Evolutionary conservation across 2,329 filamentous ascomycete genomes (phyloP), one percentile per base, ranked within the genome.

Genomic region (Tolypocladium guangdongense): DNA sequence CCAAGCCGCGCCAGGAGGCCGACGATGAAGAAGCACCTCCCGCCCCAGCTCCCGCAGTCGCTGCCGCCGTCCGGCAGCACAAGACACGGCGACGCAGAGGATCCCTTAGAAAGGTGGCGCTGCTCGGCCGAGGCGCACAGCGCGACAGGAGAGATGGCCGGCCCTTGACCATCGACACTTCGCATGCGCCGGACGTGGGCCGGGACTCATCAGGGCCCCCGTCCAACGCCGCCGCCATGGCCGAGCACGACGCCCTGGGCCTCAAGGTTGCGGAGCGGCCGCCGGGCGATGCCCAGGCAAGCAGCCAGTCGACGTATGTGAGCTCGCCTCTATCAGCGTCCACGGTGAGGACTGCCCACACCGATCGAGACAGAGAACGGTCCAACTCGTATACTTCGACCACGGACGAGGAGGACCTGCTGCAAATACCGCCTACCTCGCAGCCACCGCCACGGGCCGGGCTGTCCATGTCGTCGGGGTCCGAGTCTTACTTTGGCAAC

Each of bases 71-170:
- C 48, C 72, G 72, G 63, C 75, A 69, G 64, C 75, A 68, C 66
- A 77, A 69, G 73, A 77, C 60, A 68, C 79, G 90, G 53, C 84
- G 84, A 62, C 82, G 91, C 55, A 88, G 87, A 65, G 90, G 90
- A 4, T 96, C 91, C 12, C 74, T 96, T 66, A 81, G 91, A 55
- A 96, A 96, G 70, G 89, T 88, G 12, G 90, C 90, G 30, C 75
- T 96, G 49, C 76, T 96, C 20, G 88, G 89, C 18, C 86, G 87
- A 57, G 85, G 86, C 56, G 81, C 77, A 52, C 83, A 80, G 66
- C 77, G 80, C 56, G 82, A 81, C 60, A 77, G 71, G 63, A 78
- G 72, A 59, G 82, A 83, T 53, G 70, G 68, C 53, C 78, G 74
- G 52, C 66, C 71, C 20, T 61, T 76, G 54, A 68, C 66, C 22